phyloP scores from a whole-genome alignment of 2,329 filamentous ascomycete species.

The Elsinoe fawcettii region DNA sequence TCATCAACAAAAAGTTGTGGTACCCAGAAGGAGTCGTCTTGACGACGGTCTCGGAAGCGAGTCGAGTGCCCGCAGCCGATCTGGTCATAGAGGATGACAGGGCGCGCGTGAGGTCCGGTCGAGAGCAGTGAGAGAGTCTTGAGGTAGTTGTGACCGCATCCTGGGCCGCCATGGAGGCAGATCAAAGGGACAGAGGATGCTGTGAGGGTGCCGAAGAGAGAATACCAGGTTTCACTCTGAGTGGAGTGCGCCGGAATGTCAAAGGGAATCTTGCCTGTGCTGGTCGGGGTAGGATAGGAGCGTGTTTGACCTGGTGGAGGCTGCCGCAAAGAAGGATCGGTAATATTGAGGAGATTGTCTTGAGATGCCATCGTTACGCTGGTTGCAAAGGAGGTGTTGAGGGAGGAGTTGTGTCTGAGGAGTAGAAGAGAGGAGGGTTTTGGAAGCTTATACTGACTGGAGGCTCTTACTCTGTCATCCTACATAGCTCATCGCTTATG shows the following conservation, averaged over 20 bases:
- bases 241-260: slow-evolving; percentile 28
- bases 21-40: slow-evolving; percentile 43
- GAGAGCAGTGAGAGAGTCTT: slow-evolving; percentile 34
- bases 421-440: neutral
- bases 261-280: slow-evolving; percentile 29
- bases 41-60: slow-evolving; percentile 39
- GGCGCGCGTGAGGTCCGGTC: slow-evolving; percentile 29
- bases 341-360: slow-evolving; percentile 8
- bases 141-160: slow-evolving; percentile 34
- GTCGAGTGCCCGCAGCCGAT: slow-evolving; percentile 45
- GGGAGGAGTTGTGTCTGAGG: neutral
- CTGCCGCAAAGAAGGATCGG: slow-evolving; percentile 6
- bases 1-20: slow-evolving; percentile 42
- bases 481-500: neutral
- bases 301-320: slow-evolving; percentile 22
- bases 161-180: slow-evolving; percentile 41
- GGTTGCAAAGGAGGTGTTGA: neutral
- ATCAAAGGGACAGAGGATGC: slow-evolving; percentile 29
- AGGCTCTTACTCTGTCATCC: neutral
- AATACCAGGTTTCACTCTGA: slow-evolving; percentile 35
- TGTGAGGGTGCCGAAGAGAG: slow-evolving; percentile 32
- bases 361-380: neutral
- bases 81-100: slow-evolving; percentile 49
- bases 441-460: neutral
- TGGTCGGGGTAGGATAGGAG: slow-evolving; percentile 22